Conservation (phyloP, 106 monocot genomes). For the Dendrobium chrysotoxum region DNA sequence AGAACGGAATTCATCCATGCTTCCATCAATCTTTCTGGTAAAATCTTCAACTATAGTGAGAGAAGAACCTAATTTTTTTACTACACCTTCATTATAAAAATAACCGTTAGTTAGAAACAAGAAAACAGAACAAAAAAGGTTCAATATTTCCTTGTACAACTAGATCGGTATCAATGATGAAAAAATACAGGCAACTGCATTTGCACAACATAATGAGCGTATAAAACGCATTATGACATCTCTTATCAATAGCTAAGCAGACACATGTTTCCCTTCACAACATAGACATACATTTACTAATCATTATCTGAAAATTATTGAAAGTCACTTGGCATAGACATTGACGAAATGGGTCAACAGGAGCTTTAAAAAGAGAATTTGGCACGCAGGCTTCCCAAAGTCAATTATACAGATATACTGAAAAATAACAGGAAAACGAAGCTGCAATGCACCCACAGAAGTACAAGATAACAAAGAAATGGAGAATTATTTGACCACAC, state of each 20-base stretch:
- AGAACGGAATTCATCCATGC: slow-evolving; percentile 33
- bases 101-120: background rate
- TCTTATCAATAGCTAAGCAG: background rate
- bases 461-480: background rate
- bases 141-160: background rate
- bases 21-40: slow-evolving; percentile 36
- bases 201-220: background rate
- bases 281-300: background rate
- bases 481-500: background rate
- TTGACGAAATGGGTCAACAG: background rate
- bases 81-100: slow-evolving; percentile 46
- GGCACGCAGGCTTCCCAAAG: background rate
- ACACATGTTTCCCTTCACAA: background rate
- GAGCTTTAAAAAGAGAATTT: background rate
- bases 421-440: background rate
- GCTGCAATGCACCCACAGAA: background rate
- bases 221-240: background rate
- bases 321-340: background rate
- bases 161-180: background rate
- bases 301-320: background rate
- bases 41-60: slow-evolving; percentile 60
- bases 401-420: background rate
- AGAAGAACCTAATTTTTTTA: slow-evolving; percentile 49
- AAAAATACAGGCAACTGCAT: background rate
- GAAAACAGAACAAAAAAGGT: background rate